Evolutionary conservation across 257 asterid genomes (phyloP), one percentile per base, ranked within the genome.

Genomic region (Dorcoceras hygrometricum): DNA sequence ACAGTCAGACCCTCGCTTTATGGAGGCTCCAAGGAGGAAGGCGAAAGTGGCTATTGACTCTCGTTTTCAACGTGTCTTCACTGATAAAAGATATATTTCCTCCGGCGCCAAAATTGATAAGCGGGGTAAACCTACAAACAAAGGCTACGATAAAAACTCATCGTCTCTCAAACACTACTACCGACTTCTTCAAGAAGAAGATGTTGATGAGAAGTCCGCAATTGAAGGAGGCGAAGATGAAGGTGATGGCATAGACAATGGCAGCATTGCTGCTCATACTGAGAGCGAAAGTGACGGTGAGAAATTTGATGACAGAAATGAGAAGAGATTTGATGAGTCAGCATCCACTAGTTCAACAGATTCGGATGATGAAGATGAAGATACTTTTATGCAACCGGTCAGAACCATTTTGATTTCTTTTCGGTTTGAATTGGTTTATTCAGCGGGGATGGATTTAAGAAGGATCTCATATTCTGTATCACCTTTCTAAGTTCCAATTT

Each of bases 1-100:
- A 0, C 91, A 86, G 57, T 69, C 89, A 34, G 99, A 93, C 79
- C 97, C 99, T 55, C 89, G 96, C 65, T 93, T 90, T 71, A 80
- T 85, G 79, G 91, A 88, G 60, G 88, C 95, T 32, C 87, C 95
- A 2, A 85, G 75, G 82, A 72, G 69, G 66, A 87, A 79, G 54
- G 74, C 95, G 24, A 93, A 86, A 81, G 89, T 93, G 23, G 78
- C 72, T 5, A 83, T 93, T 57, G 99, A 93, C 75, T 79, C 90
- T 67, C 89, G 99, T 18, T 93, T 93, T 76, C 50, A 66, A 27
- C 80, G 82, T 39, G 72, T 86, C 62, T 88, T 93, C 66, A 82
- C 85, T 4, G 86, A 85, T 55, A 63, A 75, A 59, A 71, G 77
- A 48, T 90, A 88, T 65, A 71, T 71, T 51, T 65, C 95, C 26